These are phyloP conservation scores for Exidia glandulosa DNA, from an alignment of 768 basidiomycete genomes.

Conservation along the genomic window DNA sequence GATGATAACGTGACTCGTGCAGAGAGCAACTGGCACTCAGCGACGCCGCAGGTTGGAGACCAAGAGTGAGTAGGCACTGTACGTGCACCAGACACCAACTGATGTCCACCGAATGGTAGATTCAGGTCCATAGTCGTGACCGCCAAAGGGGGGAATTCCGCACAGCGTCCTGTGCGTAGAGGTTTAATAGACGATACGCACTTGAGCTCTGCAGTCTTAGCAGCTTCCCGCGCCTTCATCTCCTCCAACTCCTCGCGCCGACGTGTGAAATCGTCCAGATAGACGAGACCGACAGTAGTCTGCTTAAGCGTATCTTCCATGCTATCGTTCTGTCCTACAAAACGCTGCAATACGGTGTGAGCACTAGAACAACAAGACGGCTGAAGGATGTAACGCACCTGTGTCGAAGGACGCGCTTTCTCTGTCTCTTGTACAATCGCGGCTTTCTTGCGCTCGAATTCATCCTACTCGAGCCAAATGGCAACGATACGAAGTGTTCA, in stretches of 20 bases:
- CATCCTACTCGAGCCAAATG: no score
- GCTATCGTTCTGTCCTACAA: conserved; percentile 88
- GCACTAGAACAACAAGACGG: no score
- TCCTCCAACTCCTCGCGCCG: conserved; percentile 83
- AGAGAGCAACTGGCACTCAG: no score
- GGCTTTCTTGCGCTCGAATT: conserved; percentile 72
- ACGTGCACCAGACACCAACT: conserved; percentile 4
- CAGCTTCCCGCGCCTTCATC: conserved; percentile 81
- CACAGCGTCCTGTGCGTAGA: conserved; percentile 3
- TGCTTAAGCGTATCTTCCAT: conserved; percentile 90
- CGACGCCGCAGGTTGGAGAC: no score
- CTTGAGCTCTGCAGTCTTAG: conserved; percentile 75
- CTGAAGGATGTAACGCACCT: no score
- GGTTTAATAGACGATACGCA: conserved; percentile 39
- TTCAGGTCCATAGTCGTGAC: background rate
- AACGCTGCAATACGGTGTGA: no score
- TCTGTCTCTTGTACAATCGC: conserved; percentile 80
- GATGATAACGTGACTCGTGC: no score
- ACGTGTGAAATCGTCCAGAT: conserved; percentile 87
- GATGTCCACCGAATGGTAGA: background rate
- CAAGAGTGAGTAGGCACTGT: background rate
- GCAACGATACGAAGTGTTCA: no score
- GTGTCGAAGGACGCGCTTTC: conserved; percentile 76
- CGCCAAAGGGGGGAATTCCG: no score
- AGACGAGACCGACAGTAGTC: conserved; percentile 84